Percentiles rank a stretch among this genome's conserved stretches.
These are phyloP conservation scores for Ottelia alismoides DNA, from an alignment of 106 monocot genomes.

Conservation along the genomic window DNA sequence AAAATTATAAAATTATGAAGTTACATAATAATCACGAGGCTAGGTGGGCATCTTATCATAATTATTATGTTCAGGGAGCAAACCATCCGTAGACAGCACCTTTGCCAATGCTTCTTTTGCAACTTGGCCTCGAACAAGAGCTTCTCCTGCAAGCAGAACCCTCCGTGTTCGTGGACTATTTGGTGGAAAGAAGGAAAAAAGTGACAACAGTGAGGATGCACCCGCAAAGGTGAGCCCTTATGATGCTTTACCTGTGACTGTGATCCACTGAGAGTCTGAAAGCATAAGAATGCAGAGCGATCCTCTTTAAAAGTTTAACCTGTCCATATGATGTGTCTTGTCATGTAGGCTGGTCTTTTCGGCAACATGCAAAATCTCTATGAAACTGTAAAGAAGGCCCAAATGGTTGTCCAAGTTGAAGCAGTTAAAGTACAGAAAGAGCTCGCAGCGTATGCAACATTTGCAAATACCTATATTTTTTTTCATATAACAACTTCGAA, in stretches of 20 bases:
- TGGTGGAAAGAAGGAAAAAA: constrained; percentile 88
- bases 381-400: constrained; percentile 98
- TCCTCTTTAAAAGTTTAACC: not conserved
- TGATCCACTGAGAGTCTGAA: not conserved
- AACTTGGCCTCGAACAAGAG: not conserved
- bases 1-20: too few species aligned
- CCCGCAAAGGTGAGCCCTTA: constrained; percentile 47
- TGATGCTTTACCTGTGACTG: not conserved
- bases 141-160: constrained; percentile 17
- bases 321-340: constrained; percentile 1
- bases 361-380: constrained; percentile 99
- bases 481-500: not conserved
- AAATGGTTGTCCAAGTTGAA: constrained; percentile 98
- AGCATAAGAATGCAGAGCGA: not conserved
- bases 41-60: too few species aligned
- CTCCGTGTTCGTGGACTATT: constrained; percentile 61
- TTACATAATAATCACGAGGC: too few species aligned
- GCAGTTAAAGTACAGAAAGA: constrained; percentile 97
- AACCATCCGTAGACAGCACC: too few species aligned
- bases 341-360: constrained; percentile 56
- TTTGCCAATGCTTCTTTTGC: not conserved
- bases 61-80: too few species aligned
- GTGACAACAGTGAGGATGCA: constrained; percentile 47
- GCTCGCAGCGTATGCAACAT: constrained; percentile 82
- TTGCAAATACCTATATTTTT: not conserved